Evolutionary conservation across 106 monocot genomes (phyloP), one percentile per base, ranked within the genome.

Genomic region (Acorus gramineus): DNA sequence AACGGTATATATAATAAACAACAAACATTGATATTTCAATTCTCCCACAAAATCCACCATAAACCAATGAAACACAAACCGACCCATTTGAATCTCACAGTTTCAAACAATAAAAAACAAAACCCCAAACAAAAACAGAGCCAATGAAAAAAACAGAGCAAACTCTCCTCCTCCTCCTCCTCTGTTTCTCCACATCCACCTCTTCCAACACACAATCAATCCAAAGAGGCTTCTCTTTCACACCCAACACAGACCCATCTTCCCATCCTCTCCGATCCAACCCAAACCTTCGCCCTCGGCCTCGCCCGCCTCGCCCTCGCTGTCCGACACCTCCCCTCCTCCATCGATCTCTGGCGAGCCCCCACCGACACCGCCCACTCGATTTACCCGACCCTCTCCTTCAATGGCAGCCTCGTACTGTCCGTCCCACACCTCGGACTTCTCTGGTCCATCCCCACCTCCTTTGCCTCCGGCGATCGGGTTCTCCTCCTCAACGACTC

Each of bases 401-500:
- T 87, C 53, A 61, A 84, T 6, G 87, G 84, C 65, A 69, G 44
- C 45, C 62, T 87, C 10, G 7, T 76, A 28, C 77, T 87, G 56
- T 78, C 80, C n/a, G 75, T 78, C 61, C 4, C 53, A 4, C 3
- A 69, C n/a, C 42, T 47, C 6, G 69, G 62, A 46, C 52, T 70
- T 2, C 14, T 81, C 11, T 87, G 80, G 72, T 67, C 87, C 2
- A 62, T 64, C 6, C 4, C 45, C 0, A 12, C 50, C 2, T 28
- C 3, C 42, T 28, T 1, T 28, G 47, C 28, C 28, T 28, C 6
- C 67, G 83, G 83, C 42, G 80, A 78, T 51, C 12, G 52, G 3
- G 63, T 87, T 14, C 53, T 80, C 53, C 84, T 95, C 43, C 80
- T 84, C 73, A 70, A 73, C 74, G 80, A 89, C 53, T 95, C 94